Conservation (phyloP, 345 rosid species). For the Hypericum androsaemum region DNA sequence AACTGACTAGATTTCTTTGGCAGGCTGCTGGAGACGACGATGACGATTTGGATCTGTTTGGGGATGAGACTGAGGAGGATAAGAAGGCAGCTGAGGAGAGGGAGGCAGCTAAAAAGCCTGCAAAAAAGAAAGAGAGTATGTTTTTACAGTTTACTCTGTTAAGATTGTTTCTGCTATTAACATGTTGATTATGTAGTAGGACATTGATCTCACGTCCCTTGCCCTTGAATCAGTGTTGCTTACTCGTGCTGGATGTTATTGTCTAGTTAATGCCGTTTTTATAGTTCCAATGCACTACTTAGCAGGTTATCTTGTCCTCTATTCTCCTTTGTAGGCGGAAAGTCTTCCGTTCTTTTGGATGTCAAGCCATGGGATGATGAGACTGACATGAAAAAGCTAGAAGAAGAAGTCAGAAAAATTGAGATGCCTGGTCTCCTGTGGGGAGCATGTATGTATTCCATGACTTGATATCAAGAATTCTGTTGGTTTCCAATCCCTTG, state of each 20-base stretch:
- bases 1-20: too few species aligned
- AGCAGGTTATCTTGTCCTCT: neutral
- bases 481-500: neutral
- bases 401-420: conserved; percentile 53
- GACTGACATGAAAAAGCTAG: conserved; percentile 94
- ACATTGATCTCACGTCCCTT: neutral
- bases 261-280: too few species aligned
- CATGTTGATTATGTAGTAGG: neutral
- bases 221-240: too few species aligned
- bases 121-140: conserved; percentile 75
- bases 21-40: conserved; percentile 54
- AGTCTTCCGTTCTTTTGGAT: conserved; percentile 84
- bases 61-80: conserved; percentile 93
- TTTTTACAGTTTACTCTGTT: neutral
- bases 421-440: conserved; percentile 82
- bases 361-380: conserved; percentile 98
- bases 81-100: conserved; percentile 91
- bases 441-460: conserved; percentile 75
- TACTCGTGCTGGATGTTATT: too few species aligned
- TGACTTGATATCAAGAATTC: neutral
- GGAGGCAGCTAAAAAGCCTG: conserved; percentile 59
- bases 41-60: conserved; percentile 86
- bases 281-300: too few species aligned
- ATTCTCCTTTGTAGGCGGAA: conserved; percentile 47
- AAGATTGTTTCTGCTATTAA: neutral